Evolutionary conservation across 2,329 filamentous ascomycete genomes (phyloP).

Genomic region (Apiospora koreana): DNA sequence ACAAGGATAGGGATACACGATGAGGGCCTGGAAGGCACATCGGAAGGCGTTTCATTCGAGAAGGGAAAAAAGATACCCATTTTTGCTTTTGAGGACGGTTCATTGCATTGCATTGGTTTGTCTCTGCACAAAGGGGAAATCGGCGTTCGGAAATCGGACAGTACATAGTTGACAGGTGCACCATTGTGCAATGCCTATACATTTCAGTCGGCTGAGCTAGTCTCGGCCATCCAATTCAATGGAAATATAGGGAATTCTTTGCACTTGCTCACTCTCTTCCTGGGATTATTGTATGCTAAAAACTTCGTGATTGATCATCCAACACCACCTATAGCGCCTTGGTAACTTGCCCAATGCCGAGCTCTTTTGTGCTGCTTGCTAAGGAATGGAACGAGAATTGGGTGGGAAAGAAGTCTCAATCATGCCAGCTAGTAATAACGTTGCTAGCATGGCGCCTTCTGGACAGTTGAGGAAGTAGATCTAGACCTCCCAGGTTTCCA

Average conservation of each 20-base stretch:
- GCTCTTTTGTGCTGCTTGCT: neutral
- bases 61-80: neutral
- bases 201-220: neutral
- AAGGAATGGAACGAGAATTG: neutral
- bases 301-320: neutral
- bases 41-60: neutral
- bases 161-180: neutral
- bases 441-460: neutral
- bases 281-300: neutral
- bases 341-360: neutral
- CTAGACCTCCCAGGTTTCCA: too few species aligned
- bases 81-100: neutral
- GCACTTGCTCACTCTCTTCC: neutral
- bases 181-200: neutral
- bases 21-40: neutral
- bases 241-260: neutral
- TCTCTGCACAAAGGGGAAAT: neutral
- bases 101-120: neutral
- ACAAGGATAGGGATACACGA: neutral
- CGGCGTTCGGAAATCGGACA: neutral
- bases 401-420: neutral
- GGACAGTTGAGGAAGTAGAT: too few species aligned
- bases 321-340: neutral
- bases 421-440: too few species aligned
- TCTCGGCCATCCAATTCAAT: neutral